Evolutionary conservation across 257 asterid genomes (phyloP).

Genomic region (Rhazya stricta): DNA sequence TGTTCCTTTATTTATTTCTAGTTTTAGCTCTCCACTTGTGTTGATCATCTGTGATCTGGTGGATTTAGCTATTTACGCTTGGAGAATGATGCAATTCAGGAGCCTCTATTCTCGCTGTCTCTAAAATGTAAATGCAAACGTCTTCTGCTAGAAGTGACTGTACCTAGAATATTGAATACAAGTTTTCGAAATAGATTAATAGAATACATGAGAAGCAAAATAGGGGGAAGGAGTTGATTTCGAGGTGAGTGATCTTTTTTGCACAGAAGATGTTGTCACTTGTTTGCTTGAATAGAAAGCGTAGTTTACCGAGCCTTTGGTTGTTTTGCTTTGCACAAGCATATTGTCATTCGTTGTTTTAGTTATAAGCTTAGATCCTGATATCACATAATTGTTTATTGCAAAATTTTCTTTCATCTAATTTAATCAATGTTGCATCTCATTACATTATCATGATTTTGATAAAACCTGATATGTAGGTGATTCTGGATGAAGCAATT

Average conservation of each 20-base stretch:
- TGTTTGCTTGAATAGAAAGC: not conserved
- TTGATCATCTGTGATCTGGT: not conserved
- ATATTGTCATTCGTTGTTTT: not conserved
- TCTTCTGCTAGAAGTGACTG: not conserved
- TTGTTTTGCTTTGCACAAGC: not conserved
- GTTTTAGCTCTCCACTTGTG: not conserved
- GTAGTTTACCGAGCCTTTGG: not conserved
- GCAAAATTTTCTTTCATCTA: too few relatives aligned
- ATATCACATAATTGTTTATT: not conserved
- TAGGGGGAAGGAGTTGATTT: too few relatives aligned
- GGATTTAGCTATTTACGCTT: not conserved
- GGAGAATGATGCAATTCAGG: not conserved
- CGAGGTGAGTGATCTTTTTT: not conserved
- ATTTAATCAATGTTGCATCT: not conserved
- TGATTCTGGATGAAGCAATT: constrained; percentile 88
- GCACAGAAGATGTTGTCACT: not conserved
- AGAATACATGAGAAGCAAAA: not conserved
- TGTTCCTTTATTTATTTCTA: not conserved
- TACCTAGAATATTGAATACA: not conserved
- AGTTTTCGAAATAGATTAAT: not conserved
- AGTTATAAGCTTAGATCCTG: not conserved
- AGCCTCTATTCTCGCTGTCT: not conserved
- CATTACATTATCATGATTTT: not conserved
- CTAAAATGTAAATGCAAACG: not conserved
- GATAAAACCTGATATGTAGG: constrained; percentile 31